Base-by-base conservation (phyloP, 2,329 filamentous ascomycete species). In the Lasiodiplodia hormozganensis region DNA sequence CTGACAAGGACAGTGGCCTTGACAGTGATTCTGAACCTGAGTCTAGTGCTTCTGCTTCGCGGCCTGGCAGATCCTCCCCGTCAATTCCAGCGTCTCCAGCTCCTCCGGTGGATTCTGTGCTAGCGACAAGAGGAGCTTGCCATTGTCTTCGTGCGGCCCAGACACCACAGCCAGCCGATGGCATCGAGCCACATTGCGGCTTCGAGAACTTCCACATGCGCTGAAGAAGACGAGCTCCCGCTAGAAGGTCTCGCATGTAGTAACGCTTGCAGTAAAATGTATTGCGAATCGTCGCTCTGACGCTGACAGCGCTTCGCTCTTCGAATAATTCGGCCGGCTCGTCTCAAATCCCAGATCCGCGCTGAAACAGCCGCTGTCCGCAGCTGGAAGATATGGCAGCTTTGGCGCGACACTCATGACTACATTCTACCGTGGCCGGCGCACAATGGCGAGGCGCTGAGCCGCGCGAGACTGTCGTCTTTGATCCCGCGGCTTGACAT, bases 191-290 rank as follows among this genome's bases (percentile, higher is more conserved):
- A 34, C 31, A 10, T 34, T 34, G 43, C n/a, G 8, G 3, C 8
- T 3, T 21, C n/a, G 3, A 43, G 10, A 18, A 4, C 3, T 21
- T 8, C 3, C 18, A 21, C n/a, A 12, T 3, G 8, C 43, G 2
- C 43, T 18, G 16, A 21, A 8, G 3, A 3, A 10, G 10, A 47
- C 8, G 1, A 4, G 0, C 1, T 21, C 7, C 1, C 7, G 2
- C 18, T 18, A 8, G n/a, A 47, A 10, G 7, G 16, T n/a, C 18
- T 6, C 40, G 40, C 18, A 8, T 0, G n/a, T 4, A 4, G 4
- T 6, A 2, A 10, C 2, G 4, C 7, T 47, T 3, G 43, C 18
- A 11, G n/a, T 11, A 21, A 3, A 21, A 1, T 47, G 18, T 10
- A 7, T 2, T 47, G 3, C 43, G 2, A 11, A 3, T 8, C 7